Conservation (phyloP, 1,139 yeast species). For the Hansenula lynferdii region DNA sequence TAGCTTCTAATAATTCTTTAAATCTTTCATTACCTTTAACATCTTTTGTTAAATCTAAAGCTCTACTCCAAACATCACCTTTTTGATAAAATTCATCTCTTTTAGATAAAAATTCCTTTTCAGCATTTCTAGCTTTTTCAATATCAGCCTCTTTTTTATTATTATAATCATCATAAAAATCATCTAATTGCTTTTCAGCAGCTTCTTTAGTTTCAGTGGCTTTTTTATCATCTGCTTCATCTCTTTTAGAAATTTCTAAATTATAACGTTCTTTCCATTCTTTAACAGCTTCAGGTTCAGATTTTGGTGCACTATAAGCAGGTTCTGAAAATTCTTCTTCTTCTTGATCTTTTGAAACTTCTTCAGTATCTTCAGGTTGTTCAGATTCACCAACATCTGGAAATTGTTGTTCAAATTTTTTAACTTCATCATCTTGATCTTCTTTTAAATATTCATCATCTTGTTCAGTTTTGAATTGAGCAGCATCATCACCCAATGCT, state of each 20-base stretch:
- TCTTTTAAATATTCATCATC: slow-evolving; percentile 49
- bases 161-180: slow-evolving; percentile 91
- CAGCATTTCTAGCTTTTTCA: slow-evolving; percentile 59
- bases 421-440: slow-evolving; percentile 56
- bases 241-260: slow-evolving; percentile 78
- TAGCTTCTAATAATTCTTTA: slow-evolving; percentile 22
- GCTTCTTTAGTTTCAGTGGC: slow-evolving; percentile 65
- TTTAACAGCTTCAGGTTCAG: slow-evolving; percentile 44
- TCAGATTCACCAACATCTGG: slow-evolving; percentile 44
- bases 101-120: slow-evolving; percentile 67
- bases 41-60: slow-evolving; percentile 43
- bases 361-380: slow-evolving; percentile 22
- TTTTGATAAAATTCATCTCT: slow-evolving; percentile 73
- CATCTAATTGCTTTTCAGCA: slow-evolving; percentile 88
- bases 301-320: slow-evolving; percentile 20
- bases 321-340: slow-evolving; percentile 29
- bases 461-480: slow-evolving; percentile 66
- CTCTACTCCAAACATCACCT: slow-evolving; percentile 83
- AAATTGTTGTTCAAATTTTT: slow-evolving; percentile 61
- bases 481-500: slow-evolving; percentile 63
- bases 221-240: slow-evolving; percentile 62
- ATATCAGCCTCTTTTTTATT: slow-evolving; percentile 72
- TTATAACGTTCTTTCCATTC: slow-evolving; percentile 88
- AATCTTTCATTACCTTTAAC: slow-evolving; percentile 30
- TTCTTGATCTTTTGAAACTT: slow-evolving; percentile 14